A percentile compares a stretch with the other conserved stretches of the same genome.
phyloP scores from a whole-genome alignment of 2,329 filamentous ascomycete genomes.

The Colletotrichum orchidophilum region DNA sequence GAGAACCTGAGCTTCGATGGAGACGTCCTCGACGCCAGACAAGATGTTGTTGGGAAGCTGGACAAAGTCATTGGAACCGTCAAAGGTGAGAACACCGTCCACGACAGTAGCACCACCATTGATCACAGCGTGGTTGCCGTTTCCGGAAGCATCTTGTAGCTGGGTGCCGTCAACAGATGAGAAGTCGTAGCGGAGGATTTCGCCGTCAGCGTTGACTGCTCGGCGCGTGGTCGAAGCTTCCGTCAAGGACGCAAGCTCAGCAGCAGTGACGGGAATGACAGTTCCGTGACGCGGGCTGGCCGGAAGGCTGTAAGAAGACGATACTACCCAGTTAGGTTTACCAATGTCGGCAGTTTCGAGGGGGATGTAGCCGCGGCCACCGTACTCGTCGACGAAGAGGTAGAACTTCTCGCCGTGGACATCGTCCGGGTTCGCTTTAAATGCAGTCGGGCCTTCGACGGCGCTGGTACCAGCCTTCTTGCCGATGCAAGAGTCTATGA shows the following conservation, averaged over 20 bases:
- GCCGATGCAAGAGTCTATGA: constrained; percentile 59
- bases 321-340: constrained; percentile 58
- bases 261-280: constrained; percentile 59
- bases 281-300: constrained; percentile 62
- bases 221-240: constrained; percentile 16
- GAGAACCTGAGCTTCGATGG: constrained; percentile 35
- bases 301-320: constrained; percentile 55
- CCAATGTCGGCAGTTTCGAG: constrained; percentile 60
- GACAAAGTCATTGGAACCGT: constrained; percentile 38
- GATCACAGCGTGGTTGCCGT: constrained; percentile 35
- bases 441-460: constrained; percentile 62
- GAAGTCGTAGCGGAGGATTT: constrained; percentile 38
- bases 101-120: constrained; percentile 33
- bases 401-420: constrained; percentile 63
- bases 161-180: constrained; percentile 14
- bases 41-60: constrained; percentile 37
- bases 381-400: constrained; percentile 65
- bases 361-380: constrained; percentile 60
- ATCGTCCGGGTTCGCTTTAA: constrained; percentile 60
- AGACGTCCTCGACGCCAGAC: constrained; percentile 32
- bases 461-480: constrained; percentile 55
- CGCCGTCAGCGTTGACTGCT: constrained; percentile 30
- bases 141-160: constrained; percentile 37
- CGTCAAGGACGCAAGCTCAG: constrained; percentile 49
- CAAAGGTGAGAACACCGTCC: constrained; percentile 34